Evolutionary conservation across 129 eudicot genomes (phyloP).

Genomic region (Pseudognaphalium luteoalbum): DNA sequence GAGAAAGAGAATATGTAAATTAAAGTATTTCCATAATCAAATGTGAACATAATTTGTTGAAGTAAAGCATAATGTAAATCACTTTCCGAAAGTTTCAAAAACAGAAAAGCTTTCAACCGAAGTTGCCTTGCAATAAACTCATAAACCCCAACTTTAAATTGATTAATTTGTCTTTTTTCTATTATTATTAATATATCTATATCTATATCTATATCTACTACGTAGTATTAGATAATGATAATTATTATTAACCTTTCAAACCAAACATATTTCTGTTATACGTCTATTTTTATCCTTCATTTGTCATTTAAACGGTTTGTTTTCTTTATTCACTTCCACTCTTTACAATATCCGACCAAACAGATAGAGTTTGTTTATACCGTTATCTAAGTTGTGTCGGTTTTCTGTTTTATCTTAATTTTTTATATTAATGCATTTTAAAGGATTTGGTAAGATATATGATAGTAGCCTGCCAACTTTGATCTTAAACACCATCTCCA

Average conservation of each 20-base stretch:
- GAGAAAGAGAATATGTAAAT: not conserved
- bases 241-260: conserved; percentile 19
- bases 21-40: not conserved
- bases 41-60: not conserved
- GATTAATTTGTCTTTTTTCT: conserved; percentile 15
- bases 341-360: conserved; percentile 19
- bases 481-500: no score
- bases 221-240: conserved; percentile 19
- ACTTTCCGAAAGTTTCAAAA: conserved; percentile 29
- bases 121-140: conserved; percentile 30
- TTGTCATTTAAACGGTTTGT: conserved; percentile 5
- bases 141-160: conserved; percentile 26
- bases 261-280: conserved; percentile 34
- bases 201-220: not conserved
- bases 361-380: conserved; percentile 17
- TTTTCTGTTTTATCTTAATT: not conserved
- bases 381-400: conserved; percentile 14
- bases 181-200: no score
- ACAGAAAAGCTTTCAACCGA: conserved; percentile 19
- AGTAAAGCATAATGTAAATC: conserved; percentile 26
- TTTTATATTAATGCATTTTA: not conserved
- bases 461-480: no score
- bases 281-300: conserved; percentile 17
- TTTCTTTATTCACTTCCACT: conserved; percentile 17
- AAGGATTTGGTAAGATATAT: not conserved